Evolutionary conservation across 1,284 basidiomycete species (phyloP), one percentile per base, ranked within the genome.

Genomic region (Sparassis latifolia): DNA sequence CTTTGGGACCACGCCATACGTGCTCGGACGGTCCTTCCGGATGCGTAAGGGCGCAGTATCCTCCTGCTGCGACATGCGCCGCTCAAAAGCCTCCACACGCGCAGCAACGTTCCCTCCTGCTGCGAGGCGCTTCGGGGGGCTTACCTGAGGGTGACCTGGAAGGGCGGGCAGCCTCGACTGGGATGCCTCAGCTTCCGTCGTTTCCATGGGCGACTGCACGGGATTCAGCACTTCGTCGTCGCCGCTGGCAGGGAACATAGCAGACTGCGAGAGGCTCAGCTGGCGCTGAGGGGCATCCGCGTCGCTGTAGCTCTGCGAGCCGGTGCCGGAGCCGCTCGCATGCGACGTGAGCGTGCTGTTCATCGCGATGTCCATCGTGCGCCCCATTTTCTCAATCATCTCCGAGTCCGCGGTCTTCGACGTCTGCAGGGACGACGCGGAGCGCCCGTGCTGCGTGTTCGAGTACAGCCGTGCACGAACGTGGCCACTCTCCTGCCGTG

Each of bases 321-420:
- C 56, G 32, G 52, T 54, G 51, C 54, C 59, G 40, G 43, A 57
- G 10, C 41, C 44, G 40, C 52, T 58, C 38, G 55, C 55, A 52
- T 58, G 63, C 49, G 68, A 69, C 47, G 74, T 74, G 29, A 74
- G 46, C 20, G 71, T 69, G 44, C 66, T 71, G 49, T 82, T 71
- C 64, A 85, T 81, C 31, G 80, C 74, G 45, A 89, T 82, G 64
- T 85, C 83, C 74, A 86, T 78, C 39, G 69, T 75, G 29, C 72
- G 77, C 4, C 76, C 84, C 60, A 88, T 75, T 53, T 73, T 71
- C 58, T 88, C 86, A 45, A 85, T 75, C 20, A 72, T 76, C 48
- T 78, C 82, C 28, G 85, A 81, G 62, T 89, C 76, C n/a, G 69
- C 68, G 20, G 76, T 78, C 51, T 73, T 50, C 7, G 62, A 51